Evolutionary conservation across 202 grass and related monocot genomes (phyloP).

Genomic region (Panicum virgatum): DNA sequence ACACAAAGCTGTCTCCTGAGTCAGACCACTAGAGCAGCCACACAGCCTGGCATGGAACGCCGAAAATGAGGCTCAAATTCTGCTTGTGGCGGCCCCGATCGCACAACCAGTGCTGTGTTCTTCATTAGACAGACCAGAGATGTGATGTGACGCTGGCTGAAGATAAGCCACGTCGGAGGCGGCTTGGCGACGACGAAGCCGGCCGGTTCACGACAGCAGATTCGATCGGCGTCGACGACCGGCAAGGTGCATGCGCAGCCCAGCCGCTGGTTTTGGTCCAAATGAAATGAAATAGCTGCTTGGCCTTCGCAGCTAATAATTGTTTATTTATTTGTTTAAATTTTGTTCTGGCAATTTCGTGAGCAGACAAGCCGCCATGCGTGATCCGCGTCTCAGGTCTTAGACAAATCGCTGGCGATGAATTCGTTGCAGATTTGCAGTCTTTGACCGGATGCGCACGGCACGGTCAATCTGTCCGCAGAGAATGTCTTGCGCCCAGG

Average conservation of each 20-base stretch:
- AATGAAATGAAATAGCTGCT: not conserved
- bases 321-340: not conserved
- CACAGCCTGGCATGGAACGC: not conserved
- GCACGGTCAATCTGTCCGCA: not conserved
- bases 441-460: slow-evolving; percentile 22
- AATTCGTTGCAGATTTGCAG: slow-evolving; percentile 1
- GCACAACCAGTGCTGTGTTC: not conserved
- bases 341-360: not conserved
- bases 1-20: not conserved
- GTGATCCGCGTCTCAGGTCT: not conserved
- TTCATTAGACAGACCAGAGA: not conserved
- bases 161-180: not conserved
- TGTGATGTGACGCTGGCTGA: not conserved
- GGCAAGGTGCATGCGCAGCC: not conserved
- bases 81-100: not conserved
- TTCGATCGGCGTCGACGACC: slow-evolving; percentile 1
- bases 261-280: slow-evolving; percentile 38
- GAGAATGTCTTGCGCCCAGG: not conserved
- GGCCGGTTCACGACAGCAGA: not conserved
- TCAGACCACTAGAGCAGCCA: not conserved
- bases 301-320: not conserved
- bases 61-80: not conserved
- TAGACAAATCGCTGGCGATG: not conserved
- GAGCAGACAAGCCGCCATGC: not conserved
- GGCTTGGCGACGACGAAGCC: not conserved